Base-by-base conservation (phyloP, 2,329 filamentous ascomycete genomes). In the Aspergillus amoenus region DNA sequence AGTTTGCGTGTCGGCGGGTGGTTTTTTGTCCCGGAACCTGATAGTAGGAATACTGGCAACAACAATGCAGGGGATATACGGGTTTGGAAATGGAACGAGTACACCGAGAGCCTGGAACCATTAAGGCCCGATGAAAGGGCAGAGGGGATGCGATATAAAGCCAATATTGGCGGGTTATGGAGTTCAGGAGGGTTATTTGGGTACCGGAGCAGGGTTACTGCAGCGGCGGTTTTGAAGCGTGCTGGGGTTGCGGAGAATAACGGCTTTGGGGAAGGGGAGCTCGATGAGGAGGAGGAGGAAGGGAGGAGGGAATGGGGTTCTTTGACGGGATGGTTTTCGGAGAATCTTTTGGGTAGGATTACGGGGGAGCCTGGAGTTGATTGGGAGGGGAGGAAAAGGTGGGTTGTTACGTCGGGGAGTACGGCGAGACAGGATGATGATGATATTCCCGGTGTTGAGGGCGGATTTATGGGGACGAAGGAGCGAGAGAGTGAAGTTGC, bases 1-100 rank as follows among this genome's bases (percentile, higher is more conserved):
- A 86, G 85, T 0, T 75, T 87, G 27, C 79, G 85, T n/a, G 80
- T 84, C 56, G 85, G 85, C 9, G 77, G 81, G 34, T 88, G 85
- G 85, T 83, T 87, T 66, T 77, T 79, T 48, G 76, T 86, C 21
- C 27, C 27, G 27, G 73, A 74, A 21, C 74, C 76, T 27, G 60
- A 63, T 40, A 65, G 3, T 8, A 34, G 3, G 3, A 30, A 11
- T 11, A 11, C 27, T 30, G 27, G 27, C 43, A 3, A 8, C 9
- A 45, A 13, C 2, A 51, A 24, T 17, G n/a, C 9, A 11, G 37
- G 4, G 6, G 13, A 84, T 2, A 78, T 85, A 53, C 63, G 73
- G 5, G 73, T 87, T 43, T 81, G 84, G 69, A 82, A 79, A 73
- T 88, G 85, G 85, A 74, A 75, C 49, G 41, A 60, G 1, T 62